Evolutionary conservation across 2,329 filamentous ascomycete genomes (phyloP).

Genomic region (Penicillium psychrosexuale): DNA sequence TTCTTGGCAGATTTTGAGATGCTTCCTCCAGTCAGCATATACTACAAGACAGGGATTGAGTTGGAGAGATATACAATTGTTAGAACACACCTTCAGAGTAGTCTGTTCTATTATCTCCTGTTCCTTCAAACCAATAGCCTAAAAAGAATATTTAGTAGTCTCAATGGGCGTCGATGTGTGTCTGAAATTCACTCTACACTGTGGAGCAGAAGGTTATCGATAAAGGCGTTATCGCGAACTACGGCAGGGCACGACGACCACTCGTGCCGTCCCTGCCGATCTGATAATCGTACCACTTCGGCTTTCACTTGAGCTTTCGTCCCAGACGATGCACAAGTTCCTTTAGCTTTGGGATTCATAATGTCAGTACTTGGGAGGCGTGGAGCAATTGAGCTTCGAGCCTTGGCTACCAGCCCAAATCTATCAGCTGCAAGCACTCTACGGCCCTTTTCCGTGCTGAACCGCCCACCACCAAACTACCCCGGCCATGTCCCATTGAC

Average conservation of each 20-base stretch:
- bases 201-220: slow-evolving; percentile 16
- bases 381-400: slow-evolving; percentile 16
- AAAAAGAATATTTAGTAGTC: background rate
- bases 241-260: slow-evolving; percentile 5
- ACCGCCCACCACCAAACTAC: slow-evolving; percentile 82
- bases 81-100: background rate
- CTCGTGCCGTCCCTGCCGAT: slow-evolving; percentile 4
- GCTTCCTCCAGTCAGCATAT: background rate
- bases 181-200: slow-evolving; percentile 6
- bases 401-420: slow-evolving; percentile 8
- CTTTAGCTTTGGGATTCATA: slow-evolving; percentile 11
- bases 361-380: slow-evolving; percentile 31
- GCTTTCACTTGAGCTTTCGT: slow-evolving; percentile 1
- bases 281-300: slow-evolving; percentile 22
- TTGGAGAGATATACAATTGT: background rate
- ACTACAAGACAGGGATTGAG: background rate
- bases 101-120: too few species aligned
- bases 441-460: slow-evolving; percentile 73
- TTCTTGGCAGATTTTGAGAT: background rate
- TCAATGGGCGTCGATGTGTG: background rate
- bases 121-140: background rate
- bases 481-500: slow-evolving; percentile 90
- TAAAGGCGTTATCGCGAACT: slow-evolving; percentile 7
- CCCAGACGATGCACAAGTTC: slow-evolving; percentile 11
- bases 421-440: slow-evolving; percentile 9